Conservation (phyloP, 179 eudicot genomes). For the Beta corolliflora region DNA sequence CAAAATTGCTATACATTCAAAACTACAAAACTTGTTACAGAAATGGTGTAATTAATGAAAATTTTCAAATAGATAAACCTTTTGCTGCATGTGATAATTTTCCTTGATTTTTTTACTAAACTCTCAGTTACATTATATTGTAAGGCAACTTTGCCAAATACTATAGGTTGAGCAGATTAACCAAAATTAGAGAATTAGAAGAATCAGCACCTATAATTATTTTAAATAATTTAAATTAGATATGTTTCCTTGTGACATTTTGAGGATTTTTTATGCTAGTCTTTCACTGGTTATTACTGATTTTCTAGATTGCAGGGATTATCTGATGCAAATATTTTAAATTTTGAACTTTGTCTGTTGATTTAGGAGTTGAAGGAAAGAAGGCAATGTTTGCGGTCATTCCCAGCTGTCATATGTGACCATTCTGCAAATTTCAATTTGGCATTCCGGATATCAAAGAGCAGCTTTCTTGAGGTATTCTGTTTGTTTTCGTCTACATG, state of each 20-base stretch:
- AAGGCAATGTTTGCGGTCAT: constrained; percentile 44
- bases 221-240: not conserved
- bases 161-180: not conserved
- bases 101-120: not conserved
- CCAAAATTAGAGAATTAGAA: not conserved
- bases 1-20: not conserved
- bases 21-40: not conserved
- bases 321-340: not conserved
- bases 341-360: constrained; percentile 7
- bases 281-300: not conserved
- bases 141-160: no score
- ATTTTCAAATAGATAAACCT: not conserved
- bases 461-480: constrained; percentile 68
- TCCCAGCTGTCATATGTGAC: constrained; percentile 73
- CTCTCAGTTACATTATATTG: not conserved
- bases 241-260: not conserved
- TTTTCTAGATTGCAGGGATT: not conserved
- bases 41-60: not conserved
- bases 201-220: not conserved
- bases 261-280: not conserved
- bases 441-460: constrained; percentile 69
- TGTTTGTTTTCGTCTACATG: not conserved
- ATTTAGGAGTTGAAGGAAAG: constrained; percentile 59
- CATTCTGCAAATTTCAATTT: constrained; percentile 61
- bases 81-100: no score